Percentiles rank a stretch among this genome's conserved stretches.
Evolutionary conservation across 805 yeast species (phyloP).

Genomic region (Candida dajiaensis): DNA sequence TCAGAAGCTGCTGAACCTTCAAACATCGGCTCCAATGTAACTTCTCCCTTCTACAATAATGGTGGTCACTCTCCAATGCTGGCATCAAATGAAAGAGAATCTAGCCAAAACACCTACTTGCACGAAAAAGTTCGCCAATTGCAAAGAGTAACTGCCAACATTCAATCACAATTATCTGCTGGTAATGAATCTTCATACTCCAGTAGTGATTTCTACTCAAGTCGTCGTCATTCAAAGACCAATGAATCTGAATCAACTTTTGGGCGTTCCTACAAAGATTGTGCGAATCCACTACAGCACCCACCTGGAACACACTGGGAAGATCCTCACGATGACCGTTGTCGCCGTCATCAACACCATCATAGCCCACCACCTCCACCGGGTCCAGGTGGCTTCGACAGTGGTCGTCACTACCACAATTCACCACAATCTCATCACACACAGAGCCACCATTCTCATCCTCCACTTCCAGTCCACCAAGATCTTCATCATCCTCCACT

Average conservation of each 20-base stretch:
- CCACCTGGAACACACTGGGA: slow-evolving; percentile 2
- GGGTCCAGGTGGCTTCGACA: neutral
- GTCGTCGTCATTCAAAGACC: neutral
- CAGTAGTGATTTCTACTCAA: neutral
- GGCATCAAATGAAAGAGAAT: slow-evolving; percentile 2
- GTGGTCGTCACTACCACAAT: neutral
- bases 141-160: slow-evolving; percentile 19
- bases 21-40: slow-evolving; percentile 8
- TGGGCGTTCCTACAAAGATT: neutral
- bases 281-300: neutral
- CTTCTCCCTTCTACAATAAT: slow-evolving; percentile 12
- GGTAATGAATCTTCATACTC: neutral
- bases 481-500: neutral
- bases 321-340: neutral
- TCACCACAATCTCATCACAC: neutral
- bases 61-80: slow-evolving; percentile 8
- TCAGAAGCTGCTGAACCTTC: slow-evolving; percentile 1
- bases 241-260: neutral
- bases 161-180: slow-evolving; percentile 16
- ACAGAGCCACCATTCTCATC: neutral
- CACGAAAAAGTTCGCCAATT: slow-evolving; percentile 19
- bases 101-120: slow-evolving; percentile 4
- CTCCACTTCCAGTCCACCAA: too few relatives aligned
- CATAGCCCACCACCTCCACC: neutral
- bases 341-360: neutral